A percentile compares a stretch with the other conserved stretches of the same genome.
phyloP scores from a whole-genome alignment of 192 early-diverging fungal genomes.

The Oehlia diaphana region DNA sequence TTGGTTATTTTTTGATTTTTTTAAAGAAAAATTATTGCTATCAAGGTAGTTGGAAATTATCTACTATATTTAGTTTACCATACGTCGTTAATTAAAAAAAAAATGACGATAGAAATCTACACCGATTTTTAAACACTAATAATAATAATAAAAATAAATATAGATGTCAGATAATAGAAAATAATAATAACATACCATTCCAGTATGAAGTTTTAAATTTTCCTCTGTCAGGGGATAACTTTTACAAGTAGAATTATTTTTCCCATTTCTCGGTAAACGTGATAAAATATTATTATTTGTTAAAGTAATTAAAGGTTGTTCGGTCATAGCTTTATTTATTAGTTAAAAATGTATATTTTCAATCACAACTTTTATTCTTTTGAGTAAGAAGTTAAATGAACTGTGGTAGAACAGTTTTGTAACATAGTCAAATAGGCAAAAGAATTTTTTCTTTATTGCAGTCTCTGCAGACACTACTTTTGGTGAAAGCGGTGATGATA shows the following conservation, averaged over 20 bases:
- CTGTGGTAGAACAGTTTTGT: too few relatives aligned
- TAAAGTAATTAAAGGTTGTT: not conserved
- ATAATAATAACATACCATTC: not conserved
- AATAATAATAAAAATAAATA: not conserved
- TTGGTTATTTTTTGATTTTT: too few relatives aligned
- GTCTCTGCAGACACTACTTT: too few relatives aligned
- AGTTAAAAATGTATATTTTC: too few relatives aligned
- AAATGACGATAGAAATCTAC: not conserved
- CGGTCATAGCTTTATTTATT: not conserved
- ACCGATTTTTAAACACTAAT: not conserved
- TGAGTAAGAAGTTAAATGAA: too few relatives aligned
- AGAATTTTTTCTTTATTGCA: too few relatives aligned
- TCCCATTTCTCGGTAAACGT: constrained; percentile 13
- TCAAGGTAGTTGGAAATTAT: too few relatives aligned
- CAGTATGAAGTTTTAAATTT: constrained; percentile 17
- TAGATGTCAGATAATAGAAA: not conserved
- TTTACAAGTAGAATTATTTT: not conserved
- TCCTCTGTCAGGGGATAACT: constrained; percentile 2
- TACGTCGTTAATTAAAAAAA: too few relatives aligned
- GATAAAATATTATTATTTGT: not conserved
- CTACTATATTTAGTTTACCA: too few relatives aligned
- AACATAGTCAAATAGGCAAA: too few relatives aligned
- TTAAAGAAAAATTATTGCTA: too few relatives aligned
- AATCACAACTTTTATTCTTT: too few relatives aligned
- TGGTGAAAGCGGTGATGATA: not conserved